Conservation (phyloP, 345 rosid species). For the Adansonia digitata region DNA sequence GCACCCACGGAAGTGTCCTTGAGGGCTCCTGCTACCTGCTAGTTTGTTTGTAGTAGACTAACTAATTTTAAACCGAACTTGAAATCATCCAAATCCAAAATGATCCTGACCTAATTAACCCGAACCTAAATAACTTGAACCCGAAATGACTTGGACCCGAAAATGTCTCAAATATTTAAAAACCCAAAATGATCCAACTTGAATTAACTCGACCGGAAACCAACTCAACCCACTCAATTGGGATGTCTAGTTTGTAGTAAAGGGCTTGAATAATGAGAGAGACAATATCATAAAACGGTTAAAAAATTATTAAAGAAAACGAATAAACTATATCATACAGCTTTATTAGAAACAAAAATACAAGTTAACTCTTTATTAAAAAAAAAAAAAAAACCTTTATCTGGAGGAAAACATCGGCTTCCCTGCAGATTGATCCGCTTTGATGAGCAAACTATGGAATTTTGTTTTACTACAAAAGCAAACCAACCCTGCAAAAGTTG, state of each 20-base stretch:
- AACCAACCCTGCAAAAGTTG: background rate
- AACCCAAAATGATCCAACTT: too few species aligned
- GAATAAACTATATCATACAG: background rate
- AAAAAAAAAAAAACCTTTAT: conserved; percentile 2
- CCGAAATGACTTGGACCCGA: too few species aligned
- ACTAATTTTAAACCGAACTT: too few species aligned
- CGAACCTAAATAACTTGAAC: too few species aligned
- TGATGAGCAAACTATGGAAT: background rate
- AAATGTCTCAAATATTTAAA: too few species aligned
- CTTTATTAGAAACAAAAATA: background rate
- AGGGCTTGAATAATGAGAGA: background rate
- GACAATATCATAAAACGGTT: background rate
- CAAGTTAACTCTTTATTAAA: background rate
- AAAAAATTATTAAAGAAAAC: background rate
- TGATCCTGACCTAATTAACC: too few species aligned
- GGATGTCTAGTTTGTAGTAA: too few species aligned
- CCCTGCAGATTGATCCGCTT: background rate
- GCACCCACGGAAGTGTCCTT: background rate
- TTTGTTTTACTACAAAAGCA: background rate
- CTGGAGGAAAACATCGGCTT: background rate
- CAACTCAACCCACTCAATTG: too few species aligned
- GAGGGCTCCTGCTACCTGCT: background rate
- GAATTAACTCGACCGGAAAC: too few species aligned
- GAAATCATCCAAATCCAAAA: too few species aligned
- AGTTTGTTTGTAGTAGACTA: background rate